Evolutionary conservation across 306 rosid genomes (phyloP).

Genomic region (Inga leiocalycina): DNA sequence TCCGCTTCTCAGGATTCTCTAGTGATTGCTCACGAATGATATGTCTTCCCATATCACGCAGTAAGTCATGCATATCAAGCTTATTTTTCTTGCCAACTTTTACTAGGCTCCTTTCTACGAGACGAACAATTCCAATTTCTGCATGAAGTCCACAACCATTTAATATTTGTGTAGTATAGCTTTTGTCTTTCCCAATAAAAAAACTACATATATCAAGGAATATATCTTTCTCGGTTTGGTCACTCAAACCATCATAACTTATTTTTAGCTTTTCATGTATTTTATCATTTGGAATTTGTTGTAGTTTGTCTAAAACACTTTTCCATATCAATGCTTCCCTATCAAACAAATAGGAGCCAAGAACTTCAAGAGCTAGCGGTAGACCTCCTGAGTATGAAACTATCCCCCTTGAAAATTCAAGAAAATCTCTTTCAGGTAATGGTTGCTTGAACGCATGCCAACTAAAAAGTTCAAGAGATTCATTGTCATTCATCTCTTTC

Average conservation of each 20-base stretch:
- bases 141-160: background rate
- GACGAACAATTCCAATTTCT: background rate
- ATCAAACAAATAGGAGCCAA: background rate
- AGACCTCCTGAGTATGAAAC: background rate
- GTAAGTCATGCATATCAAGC: background rate
- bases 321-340: background rate
- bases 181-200: background rate
- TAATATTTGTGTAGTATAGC: background rate
- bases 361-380: background rate
- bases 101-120: background rate
- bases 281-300: background rate
- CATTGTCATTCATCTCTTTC: background rate
- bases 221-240: conserved; percentile 1
- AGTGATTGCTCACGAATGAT: background rate
- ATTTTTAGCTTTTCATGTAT: conserved; percentile 6
- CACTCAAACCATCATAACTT: conserved; percentile 3
- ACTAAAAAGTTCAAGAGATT: background rate
- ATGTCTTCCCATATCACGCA: background rate
- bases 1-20: background rate
- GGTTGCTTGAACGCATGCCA: background rate
- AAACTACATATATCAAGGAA: conserved; percentile 3
- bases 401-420: background rate
- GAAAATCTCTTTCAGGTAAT: background rate
- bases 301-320: background rate
- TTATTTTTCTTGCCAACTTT: background rate